Conservation (phyloP, 179 eudicot species). For the Spergularia azorica region DNA sequence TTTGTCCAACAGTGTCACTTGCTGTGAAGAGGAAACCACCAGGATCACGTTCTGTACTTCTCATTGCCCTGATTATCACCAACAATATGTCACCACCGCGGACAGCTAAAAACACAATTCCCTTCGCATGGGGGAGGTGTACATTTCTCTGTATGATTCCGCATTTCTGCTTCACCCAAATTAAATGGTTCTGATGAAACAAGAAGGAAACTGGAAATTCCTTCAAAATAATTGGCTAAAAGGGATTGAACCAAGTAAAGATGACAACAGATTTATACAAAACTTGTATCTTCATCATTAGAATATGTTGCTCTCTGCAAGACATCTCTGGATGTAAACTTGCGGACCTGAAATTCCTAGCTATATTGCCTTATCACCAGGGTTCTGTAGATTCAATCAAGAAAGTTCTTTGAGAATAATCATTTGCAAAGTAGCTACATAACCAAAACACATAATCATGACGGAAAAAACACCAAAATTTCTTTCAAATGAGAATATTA, state of each 20-base stretch:
- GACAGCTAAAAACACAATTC: no score
- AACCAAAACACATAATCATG: not conserved
- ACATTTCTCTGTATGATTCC: not conserved
- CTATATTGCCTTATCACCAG: not conserved
- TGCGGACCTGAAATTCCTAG: not conserved
- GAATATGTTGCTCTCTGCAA: not conserved
- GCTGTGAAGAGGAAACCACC: no score
- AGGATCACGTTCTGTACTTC: no score
- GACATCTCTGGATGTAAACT: not conserved
- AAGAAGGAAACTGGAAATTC: not conserved
- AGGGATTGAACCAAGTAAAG: not conserved
- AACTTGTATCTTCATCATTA: not conserved
- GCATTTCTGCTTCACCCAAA: not conserved
- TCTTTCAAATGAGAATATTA: not conserved
- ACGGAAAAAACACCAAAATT: not conserved
- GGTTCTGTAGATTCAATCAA: not conserved
- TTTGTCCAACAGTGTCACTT: no score
- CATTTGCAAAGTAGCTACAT: not conserved
- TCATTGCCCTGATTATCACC: no score
- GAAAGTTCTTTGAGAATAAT: not conserved
- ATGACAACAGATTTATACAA: no score
- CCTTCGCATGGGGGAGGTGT: not conserved
- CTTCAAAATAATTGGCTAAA: not conserved
- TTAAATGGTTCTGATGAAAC: not conserved
- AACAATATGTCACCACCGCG: no score